Conservation (phyloP, 176 grass and related monocot species). For the Avena atlantica region DNA sequence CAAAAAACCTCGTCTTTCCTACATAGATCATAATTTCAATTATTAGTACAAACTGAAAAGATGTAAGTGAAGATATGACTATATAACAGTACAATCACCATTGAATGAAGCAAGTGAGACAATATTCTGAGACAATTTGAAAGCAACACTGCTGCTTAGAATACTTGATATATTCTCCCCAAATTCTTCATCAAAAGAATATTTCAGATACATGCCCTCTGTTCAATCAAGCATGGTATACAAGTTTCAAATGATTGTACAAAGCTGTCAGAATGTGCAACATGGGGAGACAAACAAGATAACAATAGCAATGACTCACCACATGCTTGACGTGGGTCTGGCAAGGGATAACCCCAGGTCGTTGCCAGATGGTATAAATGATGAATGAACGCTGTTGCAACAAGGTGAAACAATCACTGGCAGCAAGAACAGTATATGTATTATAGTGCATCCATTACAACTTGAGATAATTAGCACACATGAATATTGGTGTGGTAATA, state of each 20-base stretch:
- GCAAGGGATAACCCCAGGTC: background rate
- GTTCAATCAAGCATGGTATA: background rate
- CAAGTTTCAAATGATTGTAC: background rate
- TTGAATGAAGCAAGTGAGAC: constrained; percentile 18
- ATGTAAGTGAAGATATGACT: background rate
- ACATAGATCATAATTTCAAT: background rate
- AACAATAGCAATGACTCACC: background rate
- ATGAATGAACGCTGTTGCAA: background rate
- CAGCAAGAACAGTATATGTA: background rate
- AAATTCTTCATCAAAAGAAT: background rate
- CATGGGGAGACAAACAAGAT: background rate
- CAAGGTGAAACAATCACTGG: background rate
- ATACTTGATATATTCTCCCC: background rate
- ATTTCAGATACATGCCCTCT: background rate
- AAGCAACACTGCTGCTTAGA: background rate
- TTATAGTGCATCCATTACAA: background rate
- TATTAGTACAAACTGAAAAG: background rate
- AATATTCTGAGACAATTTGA: background rate
- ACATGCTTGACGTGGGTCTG: background rate
- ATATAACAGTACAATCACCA: background rate
- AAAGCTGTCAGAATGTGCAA: constrained; percentile 1
- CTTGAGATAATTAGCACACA: background rate
- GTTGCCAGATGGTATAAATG: background rate
- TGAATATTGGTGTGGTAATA: background rate
- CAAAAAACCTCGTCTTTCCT: constrained; percentile 11